Evolutionary conservation across 2,329 filamentous ascomycete species (phyloP), one percentile per base, ranked within the genome.

Genomic region (Allantophomopsis cytisporea): DNA sequence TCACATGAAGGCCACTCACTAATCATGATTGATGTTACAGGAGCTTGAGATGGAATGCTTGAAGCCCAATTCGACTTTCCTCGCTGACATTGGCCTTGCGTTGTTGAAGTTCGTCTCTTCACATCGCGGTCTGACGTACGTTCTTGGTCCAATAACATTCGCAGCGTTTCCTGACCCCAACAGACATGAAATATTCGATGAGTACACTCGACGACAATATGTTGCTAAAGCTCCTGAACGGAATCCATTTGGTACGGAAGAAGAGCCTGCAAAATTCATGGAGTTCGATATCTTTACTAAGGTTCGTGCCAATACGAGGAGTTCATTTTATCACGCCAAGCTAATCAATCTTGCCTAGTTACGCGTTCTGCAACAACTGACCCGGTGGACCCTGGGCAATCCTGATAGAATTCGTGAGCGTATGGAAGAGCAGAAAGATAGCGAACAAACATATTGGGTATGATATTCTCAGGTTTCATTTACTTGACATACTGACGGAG

Each of bases 51-150:
- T 71, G 36, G 88, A 94, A 64, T 94, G 87, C 55, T 66, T 96
- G 28, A 88, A 84, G 55, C 80, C 81, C 14, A 68, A 76, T 23
- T 93, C 88, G 1, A 71, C 76, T 35, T 72, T 80, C 47, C 69
- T 98, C 14, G 66, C 81, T 44, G 76, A 89, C 41, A 85, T 96
- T 50, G 89, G 86, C 30, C 71, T 98, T 35, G 77, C 83, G 40
- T 68, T 96, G 15, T 75, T 96, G 43, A 95, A 95, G 69, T 87
- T 83, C 56, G 80, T 95, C 37, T 95, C 91, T 23, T 94, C 88
- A 43, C 87, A 95, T 64, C 81, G 88, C 47, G 88, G 88, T 46
- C 67, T 96, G 36, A 93, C 82, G 87, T 94, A 73, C 49, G 83
- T 70, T 45, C 3, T 14, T 30, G 5, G 7, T 17, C 34, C 13